Percentiles rank a stretch among this genome's conserved stretches.
These are phyloP conservation scores for Phytophthora chlamydospora DNA, from an alignment of 352 stramenopile species.

Conservation along the genomic window DNA sequence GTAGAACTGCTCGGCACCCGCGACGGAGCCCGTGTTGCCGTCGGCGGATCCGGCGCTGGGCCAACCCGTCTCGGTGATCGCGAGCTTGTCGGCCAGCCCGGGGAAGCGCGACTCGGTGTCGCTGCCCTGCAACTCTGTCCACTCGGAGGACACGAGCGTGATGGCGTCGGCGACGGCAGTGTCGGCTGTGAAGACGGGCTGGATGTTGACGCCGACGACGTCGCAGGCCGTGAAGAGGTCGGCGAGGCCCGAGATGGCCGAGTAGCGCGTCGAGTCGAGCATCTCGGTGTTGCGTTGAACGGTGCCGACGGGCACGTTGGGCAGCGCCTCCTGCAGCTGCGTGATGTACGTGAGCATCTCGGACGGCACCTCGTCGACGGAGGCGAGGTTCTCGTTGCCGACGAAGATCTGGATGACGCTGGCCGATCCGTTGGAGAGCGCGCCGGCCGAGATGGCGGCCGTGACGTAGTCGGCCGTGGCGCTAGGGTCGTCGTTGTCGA, in stretches of 20 bases:
- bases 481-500: constrained; percentile 40
- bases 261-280: constrained; percentile 46
- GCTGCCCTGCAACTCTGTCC: constrained; percentile 43
- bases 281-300: constrained; percentile 62
- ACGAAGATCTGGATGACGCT: constrained; percentile 63
- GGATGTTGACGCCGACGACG: constrained; percentile 75
- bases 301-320: constrained; percentile 46
- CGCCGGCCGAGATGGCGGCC: constrained; percentile 38
- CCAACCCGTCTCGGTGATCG: constrained; percentile 72
- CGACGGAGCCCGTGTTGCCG: constrained; percentile 52
- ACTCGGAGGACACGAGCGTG: constrained; percentile 46
- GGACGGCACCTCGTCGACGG: constrained; percentile 33
- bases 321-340: constrained; percentile 39
- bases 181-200: constrained; percentile 59
- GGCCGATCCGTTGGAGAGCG: constrained; percentile 36
- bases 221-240: constrained; percentile 63
- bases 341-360: constrained; percentile 52
- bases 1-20: constrained; percentile 49
- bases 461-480: constrained; percentile 43
- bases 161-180: constrained; percentile 49
- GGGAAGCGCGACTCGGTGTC: constrained; percentile 46
- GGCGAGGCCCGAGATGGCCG: constrained; percentile 36
- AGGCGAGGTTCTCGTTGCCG: constrained; percentile 64
- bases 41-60: constrained; percentile 43
- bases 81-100: constrained; percentile 52